Evolutionary conservation across 2,329 filamentous ascomycete species (phyloP).

Genomic region (Byssoonygena ceratinophila): DNA sequence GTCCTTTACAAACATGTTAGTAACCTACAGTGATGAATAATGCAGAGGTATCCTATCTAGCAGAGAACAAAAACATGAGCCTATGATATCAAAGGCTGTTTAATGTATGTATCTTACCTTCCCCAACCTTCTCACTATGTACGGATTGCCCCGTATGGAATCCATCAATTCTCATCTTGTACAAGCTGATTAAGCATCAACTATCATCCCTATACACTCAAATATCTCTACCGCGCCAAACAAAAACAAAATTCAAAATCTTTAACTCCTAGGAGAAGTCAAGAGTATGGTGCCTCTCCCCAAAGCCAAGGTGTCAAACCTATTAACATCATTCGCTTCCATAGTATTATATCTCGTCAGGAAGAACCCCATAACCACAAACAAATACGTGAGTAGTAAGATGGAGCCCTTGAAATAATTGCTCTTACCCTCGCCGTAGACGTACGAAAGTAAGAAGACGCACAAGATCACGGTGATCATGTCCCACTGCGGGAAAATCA

Average conservation of each 20-base stretch:
- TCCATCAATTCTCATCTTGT: neutral
- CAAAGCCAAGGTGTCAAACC: slow-evolving; percentile 38
- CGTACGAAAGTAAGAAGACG: slow-evolving; percentile 91
- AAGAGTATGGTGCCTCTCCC: neutral
- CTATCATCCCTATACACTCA: too few species aligned
- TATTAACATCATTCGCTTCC: slow-evolving; percentile 39
- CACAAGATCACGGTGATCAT: slow-evolving; percentile 95
- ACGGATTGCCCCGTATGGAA: too few species aligned
- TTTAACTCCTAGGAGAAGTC: neutral
- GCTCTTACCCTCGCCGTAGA: slow-evolving; percentile 97
- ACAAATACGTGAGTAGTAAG: slow-evolving; percentile 80
- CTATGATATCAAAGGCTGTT: too few species aligned
- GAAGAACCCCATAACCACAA: slow-evolving; percentile 86
- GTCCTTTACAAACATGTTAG: too few species aligned
- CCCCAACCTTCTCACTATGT: too few species aligned
- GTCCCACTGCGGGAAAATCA: slow-evolving; percentile 98
- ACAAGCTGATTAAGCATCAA: neutral
- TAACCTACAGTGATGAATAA: too few species aligned
- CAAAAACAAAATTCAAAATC: too few species aligned
- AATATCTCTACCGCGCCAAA: too few species aligned
- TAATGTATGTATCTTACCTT: too few species aligned
- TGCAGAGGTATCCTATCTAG: too few species aligned
- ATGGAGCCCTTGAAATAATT: slow-evolving; percentile 99
- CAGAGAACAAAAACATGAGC: too few species aligned
- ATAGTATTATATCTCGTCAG: slow-evolving; percentile 58